These are phyloP conservation scores for Chrysoporthe cubensis DNA, from an alignment of 2,329 filamentous ascomycete genomes.

Conservation along the genomic window DNA sequence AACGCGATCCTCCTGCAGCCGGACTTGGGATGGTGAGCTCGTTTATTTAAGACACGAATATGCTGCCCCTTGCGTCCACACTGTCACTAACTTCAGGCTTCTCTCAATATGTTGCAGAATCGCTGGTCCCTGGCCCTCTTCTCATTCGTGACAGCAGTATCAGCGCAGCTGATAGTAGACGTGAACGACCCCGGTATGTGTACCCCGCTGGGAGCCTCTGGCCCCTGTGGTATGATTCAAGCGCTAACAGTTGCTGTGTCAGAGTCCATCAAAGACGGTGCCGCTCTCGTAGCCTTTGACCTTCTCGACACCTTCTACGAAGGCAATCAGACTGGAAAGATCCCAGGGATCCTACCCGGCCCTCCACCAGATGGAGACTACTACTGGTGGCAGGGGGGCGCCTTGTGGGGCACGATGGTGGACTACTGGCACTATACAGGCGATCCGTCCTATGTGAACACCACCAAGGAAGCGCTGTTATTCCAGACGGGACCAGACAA, in stretches of 20 bases:
- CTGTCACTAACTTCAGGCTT: conserved; percentile 2
- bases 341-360: conserved; percentile 33
- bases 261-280: conserved; percentile 25
- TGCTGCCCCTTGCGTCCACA: background rate
- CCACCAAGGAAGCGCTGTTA: conserved; percentile 46
- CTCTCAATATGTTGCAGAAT: conserved; percentile 18
- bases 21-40: background rate
- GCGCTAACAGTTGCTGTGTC: background rate
- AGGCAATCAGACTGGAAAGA: conserved; percentile 32
- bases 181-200: conserved; percentile 22
- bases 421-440: conserved; percentile 57
- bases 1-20: background rate
- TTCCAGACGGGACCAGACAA: conserved; percentile 49
- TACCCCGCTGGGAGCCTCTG: background rate
- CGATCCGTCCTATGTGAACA: conserved; percentile 49
- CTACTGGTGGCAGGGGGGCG: conserved; percentile 57
- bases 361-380: conserved; percentile 34
- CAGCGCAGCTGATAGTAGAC: conserved; percentile 22
- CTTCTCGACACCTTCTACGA: conserved; percentile 31
- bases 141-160: conserved; percentile 16
- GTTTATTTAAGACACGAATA: background rate
- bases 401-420: conserved; percentile 53
- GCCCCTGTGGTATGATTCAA: background rate
- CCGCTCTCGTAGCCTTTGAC: conserved; percentile 26
- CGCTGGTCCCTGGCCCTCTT: conserved; percentile 11